These are phyloP conservation scores for Ordospora pajunii DNA, from an alignment of 371 early-diverging fungal species.

Conservation along the genomic window DNA sequence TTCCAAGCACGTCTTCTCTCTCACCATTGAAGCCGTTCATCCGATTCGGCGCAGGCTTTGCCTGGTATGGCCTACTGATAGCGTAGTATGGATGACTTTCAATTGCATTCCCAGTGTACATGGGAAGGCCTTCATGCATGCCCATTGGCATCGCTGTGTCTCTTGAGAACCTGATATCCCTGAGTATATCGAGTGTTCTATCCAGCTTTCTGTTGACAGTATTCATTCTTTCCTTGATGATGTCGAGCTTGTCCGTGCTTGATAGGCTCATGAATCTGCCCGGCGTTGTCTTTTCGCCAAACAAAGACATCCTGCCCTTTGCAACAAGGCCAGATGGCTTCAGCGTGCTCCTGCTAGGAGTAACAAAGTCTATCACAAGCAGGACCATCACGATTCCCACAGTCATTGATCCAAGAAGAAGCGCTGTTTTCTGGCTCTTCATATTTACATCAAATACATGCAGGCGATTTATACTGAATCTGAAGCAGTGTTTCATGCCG, in stretches of 20 bases:
- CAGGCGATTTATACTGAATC: not conserved
- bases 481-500: not conserved
- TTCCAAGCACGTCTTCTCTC: too few relatives aligned
- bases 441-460: not conserved
- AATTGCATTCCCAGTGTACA: too few relatives aligned
- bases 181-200: not conserved
- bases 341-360: not conserved
- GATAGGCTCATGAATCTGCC: not conserved
- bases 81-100: too few relatives aligned
- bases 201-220: not conserved
- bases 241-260: not conserved
- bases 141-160: not conserved
- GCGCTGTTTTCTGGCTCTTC: not conserved
- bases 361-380: not conserved
- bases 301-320: not conserved
- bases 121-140: not conserved
- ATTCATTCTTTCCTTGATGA: not conserved
- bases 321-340: not conserved
- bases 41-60: too few relatives aligned
- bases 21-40: too few relatives aligned
- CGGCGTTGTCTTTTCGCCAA: not conserved
- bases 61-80: too few relatives aligned
- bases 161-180: not conserved
- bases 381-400: not conserved
- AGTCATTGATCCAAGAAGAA: not conserved